These are phyloP conservation scores for Talaromyces stipitatus DNA, from an alignment of 495 filamentous ascomycete species.

Conservation along the genomic window DNA sequence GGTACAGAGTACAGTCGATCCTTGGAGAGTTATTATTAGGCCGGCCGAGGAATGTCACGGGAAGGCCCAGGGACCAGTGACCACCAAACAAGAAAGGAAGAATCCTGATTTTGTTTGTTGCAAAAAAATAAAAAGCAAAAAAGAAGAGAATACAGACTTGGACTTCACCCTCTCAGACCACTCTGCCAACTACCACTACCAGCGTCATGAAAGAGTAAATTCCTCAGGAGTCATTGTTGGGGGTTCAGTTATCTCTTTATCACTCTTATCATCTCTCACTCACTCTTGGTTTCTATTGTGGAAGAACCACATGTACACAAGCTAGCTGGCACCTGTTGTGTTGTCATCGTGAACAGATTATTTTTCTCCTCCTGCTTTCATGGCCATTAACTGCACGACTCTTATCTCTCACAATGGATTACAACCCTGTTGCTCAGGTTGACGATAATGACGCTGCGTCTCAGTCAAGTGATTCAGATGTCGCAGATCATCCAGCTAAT, in stretches of 20 bases:
- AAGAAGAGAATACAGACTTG: too few relatives aligned
- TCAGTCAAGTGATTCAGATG: not conserved
- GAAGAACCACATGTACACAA: too few relatives aligned
- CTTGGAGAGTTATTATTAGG: not conserved
- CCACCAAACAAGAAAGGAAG: not conserved
- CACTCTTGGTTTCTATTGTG: too few relatives aligned
- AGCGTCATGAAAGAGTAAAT: not conserved
- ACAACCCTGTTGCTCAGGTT: not conserved
- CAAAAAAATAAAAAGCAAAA: too few relatives aligned
- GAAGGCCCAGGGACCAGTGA: not conserved
- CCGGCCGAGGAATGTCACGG: conserved; percentile 3
- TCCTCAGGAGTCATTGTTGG: not conserved
- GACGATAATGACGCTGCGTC: not conserved
- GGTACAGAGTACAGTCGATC: not conserved
- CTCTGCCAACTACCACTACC: not conserved
- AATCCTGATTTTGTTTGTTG: not conserved
- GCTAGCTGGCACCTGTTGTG: too few relatives aligned
- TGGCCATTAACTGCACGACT: not conserved
- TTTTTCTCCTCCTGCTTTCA: not conserved
- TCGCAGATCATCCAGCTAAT: not conserved
- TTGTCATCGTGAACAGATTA: too few relatives aligned
- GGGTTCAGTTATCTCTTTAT: not conserved
- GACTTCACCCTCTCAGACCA: not conserved
- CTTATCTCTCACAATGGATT: not conserved
- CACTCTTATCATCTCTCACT: not conserved